Evolutionary conservation across 176 grass and related monocot species (phyloP), one percentile per base, ranked within the genome.

Genomic region (Musa acuminata): DNA sequence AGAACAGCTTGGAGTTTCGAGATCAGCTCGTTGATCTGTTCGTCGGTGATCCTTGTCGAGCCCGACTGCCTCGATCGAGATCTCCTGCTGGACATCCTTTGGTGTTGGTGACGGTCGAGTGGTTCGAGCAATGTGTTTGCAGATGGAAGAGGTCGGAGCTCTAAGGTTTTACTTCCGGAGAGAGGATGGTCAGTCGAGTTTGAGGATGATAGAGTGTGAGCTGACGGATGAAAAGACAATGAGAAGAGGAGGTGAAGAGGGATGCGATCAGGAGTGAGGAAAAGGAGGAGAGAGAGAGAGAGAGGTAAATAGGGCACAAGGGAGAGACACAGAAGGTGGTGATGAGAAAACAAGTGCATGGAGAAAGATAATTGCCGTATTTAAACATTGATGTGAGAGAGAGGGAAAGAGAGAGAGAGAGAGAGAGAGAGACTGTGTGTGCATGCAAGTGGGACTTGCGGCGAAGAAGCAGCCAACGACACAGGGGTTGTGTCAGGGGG

Each of bases 1-100:
- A 85, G 85, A 52, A 85, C 62, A 8, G 83, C 66, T 19, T 84
- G 82, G 70, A 91, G 71, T 76, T 80, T 87, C 17, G 88, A 85
- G 10, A 83, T 22, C 16, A 87, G 84, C 27, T 87, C 82, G 14
- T 76, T 77, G 49, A 84, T 88, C 22, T 84, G 69, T 16, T 82
- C 82, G 16, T 79, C 86, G 0, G 74, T 79, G 55, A 84, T 74
- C 67, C 77, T 53, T 22, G 77, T n/a, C 23, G 49, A 53, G 17
- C 16, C 80, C 48, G 84, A 73, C 17, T 79, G 23, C 75, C 72
- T 21, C 51, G 80, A 69, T 57, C 79, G 63, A 6, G 74, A 69
- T 19, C 77, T 80, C 62, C 84, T 57, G 26, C 73, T 79, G 25
- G 87, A 86, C 87, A 86, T 86, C 54, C 49, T 54, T 43, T 6